Evolutionary conservation across 805 yeast species (phyloP).

Genomic region (Spencermartinsiella europaea): DNA sequence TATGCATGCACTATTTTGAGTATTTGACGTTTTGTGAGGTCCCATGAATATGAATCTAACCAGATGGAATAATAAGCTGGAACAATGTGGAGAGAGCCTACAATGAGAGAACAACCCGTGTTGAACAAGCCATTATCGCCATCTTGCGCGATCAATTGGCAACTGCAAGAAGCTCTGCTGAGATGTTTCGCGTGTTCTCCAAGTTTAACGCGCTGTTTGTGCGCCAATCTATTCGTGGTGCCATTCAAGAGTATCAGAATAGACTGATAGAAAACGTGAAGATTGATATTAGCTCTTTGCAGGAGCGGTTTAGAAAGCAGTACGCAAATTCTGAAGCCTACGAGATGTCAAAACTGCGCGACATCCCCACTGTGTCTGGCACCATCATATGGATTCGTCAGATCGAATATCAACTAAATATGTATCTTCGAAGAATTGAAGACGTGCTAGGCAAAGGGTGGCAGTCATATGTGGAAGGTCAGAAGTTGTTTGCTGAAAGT

Average conservation of each 20-base stretch:
- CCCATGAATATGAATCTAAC: not conserved
- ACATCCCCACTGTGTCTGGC: constrained; percentile 45
- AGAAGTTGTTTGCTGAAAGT: constrained; percentile 49
- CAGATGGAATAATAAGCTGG: constrained; percentile 36
- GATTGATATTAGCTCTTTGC: constrained; percentile 41
- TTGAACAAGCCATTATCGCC: constrained; percentile 44
- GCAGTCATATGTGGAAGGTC: constrained; percentile 62
- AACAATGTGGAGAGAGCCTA: constrained; percentile 38
- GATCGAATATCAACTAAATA: constrained; percentile 40
- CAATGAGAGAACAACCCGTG: constrained; percentile 37
- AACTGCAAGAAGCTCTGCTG: constrained; percentile 39
- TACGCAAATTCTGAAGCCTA: constrained; percentile 29
- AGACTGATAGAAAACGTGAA: constrained; percentile 46
- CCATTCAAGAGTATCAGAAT: constrained; percentile 55
- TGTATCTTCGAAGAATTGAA: constrained; percentile 42
- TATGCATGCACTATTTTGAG: not conserved
- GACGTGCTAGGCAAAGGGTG: constrained; percentile 56
- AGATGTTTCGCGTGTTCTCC: constrained; percentile 49
- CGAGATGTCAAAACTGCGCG: constrained; percentile 37
- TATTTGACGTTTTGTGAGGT: not conserved
- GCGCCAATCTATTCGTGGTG: constrained; percentile 52
- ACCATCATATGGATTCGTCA: constrained; percentile 51
- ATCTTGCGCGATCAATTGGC: constrained; percentile 38
- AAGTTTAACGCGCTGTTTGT: constrained; percentile 44
- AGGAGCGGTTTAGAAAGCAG: constrained; percentile 36